phyloP scores from a whole-genome alignment of 179 eudicot species.

The Spergularia azorica region DNA sequence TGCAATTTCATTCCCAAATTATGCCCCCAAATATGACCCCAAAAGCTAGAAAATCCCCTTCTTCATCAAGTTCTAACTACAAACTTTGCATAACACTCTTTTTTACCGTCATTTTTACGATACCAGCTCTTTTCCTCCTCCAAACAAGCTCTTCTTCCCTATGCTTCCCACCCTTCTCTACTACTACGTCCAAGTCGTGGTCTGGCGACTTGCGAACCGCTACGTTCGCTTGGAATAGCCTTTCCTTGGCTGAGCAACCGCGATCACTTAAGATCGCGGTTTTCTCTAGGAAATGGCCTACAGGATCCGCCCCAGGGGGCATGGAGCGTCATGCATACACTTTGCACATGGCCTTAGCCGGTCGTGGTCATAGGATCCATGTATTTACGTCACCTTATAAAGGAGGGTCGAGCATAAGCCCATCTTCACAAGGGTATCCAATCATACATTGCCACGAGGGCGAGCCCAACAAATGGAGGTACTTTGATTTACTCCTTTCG shows the following conservation, averaged over 20 bases:
- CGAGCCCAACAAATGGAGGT: slow-evolving; percentile 68
- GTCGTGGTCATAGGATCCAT: slow-evolving; percentile 64
- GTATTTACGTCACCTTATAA: slow-evolving; percentile 65
- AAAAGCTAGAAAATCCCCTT: slow-evolving; percentile 44
- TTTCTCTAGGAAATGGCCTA: slow-evolving; percentile 74
- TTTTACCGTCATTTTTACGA: slow-evolving; percentile 65
- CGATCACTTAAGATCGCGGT: slow-evolving; percentile 59
- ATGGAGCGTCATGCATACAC: slow-evolving; percentile 93
- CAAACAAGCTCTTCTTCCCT: slow-evolving; percentile 48
- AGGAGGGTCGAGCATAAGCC: slow-evolving; percentile 1
- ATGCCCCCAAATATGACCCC: slow-evolving; percentile 55
- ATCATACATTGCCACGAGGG: slow-evolving; percentile 64
- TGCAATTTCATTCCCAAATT: not conserved
- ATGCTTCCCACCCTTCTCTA: slow-evolving; percentile 32
- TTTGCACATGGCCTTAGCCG: slow-evolving; percentile 62
- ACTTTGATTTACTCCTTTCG: not conserved
- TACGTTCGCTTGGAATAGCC: slow-evolving; percentile 68
- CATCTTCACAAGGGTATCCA: slow-evolving; percentile 21
- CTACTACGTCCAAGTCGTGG: slow-evolving; percentile 39
- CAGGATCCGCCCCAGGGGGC: slow-evolving; percentile 70
- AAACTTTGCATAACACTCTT: slow-evolving; percentile 70
- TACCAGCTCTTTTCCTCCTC: slow-evolving; percentile 73
- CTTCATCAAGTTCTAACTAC: slow-evolving; percentile 42
- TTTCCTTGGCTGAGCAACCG: slow-evolving; percentile 34
- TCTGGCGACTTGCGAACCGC: slow-evolving; percentile 68